phyloP scores from a whole-genome alignment of 345 rosid genomes.

The Gynandropsis gynandra region DNA sequence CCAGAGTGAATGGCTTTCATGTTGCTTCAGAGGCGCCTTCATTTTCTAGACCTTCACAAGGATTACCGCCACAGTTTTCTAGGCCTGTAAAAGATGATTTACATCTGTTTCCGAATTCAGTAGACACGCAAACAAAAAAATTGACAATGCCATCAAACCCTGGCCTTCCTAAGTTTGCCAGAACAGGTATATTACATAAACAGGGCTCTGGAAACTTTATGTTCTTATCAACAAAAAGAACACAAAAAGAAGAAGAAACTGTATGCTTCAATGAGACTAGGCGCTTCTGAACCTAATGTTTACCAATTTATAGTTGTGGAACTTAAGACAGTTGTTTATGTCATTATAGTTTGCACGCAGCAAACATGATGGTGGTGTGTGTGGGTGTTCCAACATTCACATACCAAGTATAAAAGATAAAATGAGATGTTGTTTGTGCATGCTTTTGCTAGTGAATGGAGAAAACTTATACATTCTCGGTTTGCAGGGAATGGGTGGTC shows the following conservation, averaged over 20 bases:
- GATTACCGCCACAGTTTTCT: conserved; percentile 39
- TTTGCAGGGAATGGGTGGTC: conserved; percentile 49
- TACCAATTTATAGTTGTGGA: not conserved
- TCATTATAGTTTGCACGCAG: too few species aligned
- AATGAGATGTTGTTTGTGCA: not conserved
- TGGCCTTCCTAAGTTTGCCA: conserved; percentile 42
- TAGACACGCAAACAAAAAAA: conserved; percentile 11
- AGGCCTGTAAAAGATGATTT: conserved; percentile 21
- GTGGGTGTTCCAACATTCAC: not conserved
- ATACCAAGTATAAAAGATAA: not conserved
- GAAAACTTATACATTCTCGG: not conserved
- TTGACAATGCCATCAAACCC: conserved; percentile 21
- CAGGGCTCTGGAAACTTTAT: conserved; percentile 7
- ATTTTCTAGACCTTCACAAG: conserved; percentile 39
- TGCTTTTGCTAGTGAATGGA: not conserved
- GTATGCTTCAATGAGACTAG: not conserved
- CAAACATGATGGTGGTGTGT: too few species aligned
- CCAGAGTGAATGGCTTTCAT: conserved; percentile 18
- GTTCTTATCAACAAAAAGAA: not conserved
- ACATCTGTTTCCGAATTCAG: conserved; percentile 4
- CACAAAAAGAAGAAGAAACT: too few species aligned
- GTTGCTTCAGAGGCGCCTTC: conserved; percentile 29
- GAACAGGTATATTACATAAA: conserved; percentile 24
- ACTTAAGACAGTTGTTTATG: too few species aligned
- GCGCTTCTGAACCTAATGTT: conserved; percentile 26